phyloP scores from a whole-genome alignment of 768 basidiomycete genomes.

The Lyophyllum semitale region DNA sequence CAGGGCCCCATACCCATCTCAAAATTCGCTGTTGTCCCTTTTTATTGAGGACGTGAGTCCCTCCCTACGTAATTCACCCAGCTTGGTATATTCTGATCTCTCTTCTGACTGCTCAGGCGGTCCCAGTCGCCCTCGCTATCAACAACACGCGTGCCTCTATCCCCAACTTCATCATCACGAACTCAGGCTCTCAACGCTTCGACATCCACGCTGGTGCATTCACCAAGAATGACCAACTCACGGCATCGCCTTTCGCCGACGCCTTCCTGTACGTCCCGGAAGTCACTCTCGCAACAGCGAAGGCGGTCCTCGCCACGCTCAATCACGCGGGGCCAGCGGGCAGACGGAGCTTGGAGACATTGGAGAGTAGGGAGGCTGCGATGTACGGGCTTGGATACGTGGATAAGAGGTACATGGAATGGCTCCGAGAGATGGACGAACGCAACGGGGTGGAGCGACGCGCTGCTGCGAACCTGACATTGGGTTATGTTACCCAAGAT shows the following conservation, averaged over 20 bases:
- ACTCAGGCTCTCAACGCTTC: conserved; percentile 67
- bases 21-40: conserved; percentile 59
- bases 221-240: conserved; percentile 80
- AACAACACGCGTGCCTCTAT: conserved; percentile 64
- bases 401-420: conserved; percentile 26
- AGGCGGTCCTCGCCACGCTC: conserved; percentile 51
- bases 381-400: conserved; percentile 31
- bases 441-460: conserved; percentile 37
- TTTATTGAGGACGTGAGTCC: conserved; percentile 47
- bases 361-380: conserved; percentile 38
- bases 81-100: neutral
- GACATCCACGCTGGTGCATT: conserved; percentile 70
- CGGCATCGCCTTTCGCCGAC: conserved; percentile 70
- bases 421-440: conserved; percentile 61
- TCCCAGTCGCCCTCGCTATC: conserved; percentile 55
- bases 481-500: conserved; percentile 71
- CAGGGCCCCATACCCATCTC: conserved; percentile 65
- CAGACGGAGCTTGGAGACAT: conserved; percentile 29
- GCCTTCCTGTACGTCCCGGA: conserved; percentile 62
- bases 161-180: conserved; percentile 65
- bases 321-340: conserved; percentile 48
- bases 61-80: conserved; percentile 11
- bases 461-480: conserved; percentile 53
- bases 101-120: conserved; percentile 33
- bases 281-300: conserved; percentile 52